Evolutionary conservation across 148 eudicot genomes (phyloP).

Genomic region (Simmondsia chinensis): DNA sequence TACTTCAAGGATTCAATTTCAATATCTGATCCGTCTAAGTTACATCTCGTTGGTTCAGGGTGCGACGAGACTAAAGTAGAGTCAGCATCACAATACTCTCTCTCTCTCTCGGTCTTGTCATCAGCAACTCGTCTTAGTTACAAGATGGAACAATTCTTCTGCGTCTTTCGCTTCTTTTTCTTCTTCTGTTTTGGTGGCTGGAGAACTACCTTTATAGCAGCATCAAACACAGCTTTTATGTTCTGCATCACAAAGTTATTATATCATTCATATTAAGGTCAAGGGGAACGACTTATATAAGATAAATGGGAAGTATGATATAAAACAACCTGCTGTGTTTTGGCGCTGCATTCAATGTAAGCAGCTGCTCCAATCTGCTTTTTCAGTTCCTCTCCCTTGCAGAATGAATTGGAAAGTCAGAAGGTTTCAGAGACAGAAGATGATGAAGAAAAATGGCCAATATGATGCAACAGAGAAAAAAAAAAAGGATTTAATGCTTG

Average conservation of each 20-base stretch:
- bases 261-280: neutral
- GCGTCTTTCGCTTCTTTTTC: constrained; percentile 83
- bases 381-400: constrained; percentile 75
- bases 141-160: constrained; percentile 63
- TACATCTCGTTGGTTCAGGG: constrained; percentile 3
- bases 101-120: neutral
- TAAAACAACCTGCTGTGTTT: constrained; percentile 72
- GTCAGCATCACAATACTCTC: too few relatives aligned
- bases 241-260: constrained; percentile 35
- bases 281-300: too few relatives aligned
- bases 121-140: constrained; percentile 14
- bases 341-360: constrained; percentile 78
- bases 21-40: too few relatives aligned
- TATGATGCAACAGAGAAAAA: neutral
- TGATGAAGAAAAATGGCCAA: too few relatives aligned
- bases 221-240: constrained; percentile 84
- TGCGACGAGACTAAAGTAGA: too few relatives aligned
- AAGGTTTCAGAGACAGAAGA: neutral
- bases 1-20: neutral
- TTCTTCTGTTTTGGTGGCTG: constrained; percentile 85
- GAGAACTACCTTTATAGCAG: constrained; percentile 81
- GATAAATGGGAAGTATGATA: too few relatives aligned
- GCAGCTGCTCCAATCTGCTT: constrained; percentile 77
- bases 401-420: constrained; percentile 6
- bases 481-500: neutral